Percentiles rank a stretch among this genome's conserved stretches.
These are phyloP conservation scores for Capsaspora owczarzaki DNA, from an alignment of 78 protist species.

Conservation along the genomic window DNA sequence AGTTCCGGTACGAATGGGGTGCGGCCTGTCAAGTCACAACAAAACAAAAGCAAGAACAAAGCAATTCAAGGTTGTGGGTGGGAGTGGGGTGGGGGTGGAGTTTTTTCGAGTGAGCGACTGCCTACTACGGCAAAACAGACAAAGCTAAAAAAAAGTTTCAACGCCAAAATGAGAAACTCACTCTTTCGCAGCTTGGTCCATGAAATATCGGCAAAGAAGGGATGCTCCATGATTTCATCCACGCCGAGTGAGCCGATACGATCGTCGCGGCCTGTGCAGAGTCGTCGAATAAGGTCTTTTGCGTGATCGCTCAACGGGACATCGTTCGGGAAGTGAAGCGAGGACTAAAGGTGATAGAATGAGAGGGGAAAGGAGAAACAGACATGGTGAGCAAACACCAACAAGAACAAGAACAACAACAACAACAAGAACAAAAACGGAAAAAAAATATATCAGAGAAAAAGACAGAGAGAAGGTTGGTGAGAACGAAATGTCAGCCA, in stretches of 20 bases:
- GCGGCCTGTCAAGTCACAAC: neutral
- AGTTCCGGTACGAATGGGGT: conserved; percentile 21
- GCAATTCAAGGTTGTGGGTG: no score
- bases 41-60: neutral
- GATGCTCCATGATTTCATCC: conserved; percentile 25
- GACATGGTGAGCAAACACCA: no score
- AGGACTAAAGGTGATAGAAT: no score
- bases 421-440: neutral
- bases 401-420: no score
- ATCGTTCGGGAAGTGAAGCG: no score
- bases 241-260: conserved; percentile 24
- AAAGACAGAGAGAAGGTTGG: neutral
- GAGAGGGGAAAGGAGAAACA: no score
- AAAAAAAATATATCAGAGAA: no score
- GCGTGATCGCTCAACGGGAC: no score
- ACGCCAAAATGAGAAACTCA: neutral
- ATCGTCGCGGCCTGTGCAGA: neutral
- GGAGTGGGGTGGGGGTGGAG: neutral
- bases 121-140: neutral
- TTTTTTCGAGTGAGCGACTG: neutral
- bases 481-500: no score
- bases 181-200: conserved; percentile 20
- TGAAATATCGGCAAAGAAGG: conserved; percentile 18
- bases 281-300: neutral
- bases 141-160: neutral